Evolutionary conservation across 73 alveolate species (phyloP).

Genomic region (Loxodes magnus): DNA sequence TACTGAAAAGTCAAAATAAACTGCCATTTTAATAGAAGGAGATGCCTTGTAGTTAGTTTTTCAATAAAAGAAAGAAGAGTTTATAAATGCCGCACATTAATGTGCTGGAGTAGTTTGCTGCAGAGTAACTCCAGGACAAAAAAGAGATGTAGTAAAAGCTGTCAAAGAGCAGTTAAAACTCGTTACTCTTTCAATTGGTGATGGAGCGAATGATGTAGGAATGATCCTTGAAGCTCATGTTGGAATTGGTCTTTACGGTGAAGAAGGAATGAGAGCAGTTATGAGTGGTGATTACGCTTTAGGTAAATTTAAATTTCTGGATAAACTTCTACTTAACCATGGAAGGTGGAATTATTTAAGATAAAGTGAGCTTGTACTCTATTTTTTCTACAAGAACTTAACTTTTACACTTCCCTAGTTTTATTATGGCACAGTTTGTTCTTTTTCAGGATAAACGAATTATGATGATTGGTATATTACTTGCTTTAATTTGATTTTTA

Average conservation of each 20-base stretch:
- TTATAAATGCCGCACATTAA: slow-evolving; percentile 1
- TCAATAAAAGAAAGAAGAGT: not conserved
- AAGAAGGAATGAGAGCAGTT: slow-evolving; percentile 93
- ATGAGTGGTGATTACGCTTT: slow-evolving; percentile 80
- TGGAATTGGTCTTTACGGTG: slow-evolving; percentile 95
- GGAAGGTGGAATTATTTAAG: slow-evolving; percentile 63
- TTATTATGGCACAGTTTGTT: slow-evolving; percentile 60
- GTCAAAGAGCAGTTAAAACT: slow-evolving; percentile 53
- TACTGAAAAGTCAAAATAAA: not conserved
- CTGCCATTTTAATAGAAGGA: slow-evolving; percentile 2
- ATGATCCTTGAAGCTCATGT: slow-evolving; percentile 75
- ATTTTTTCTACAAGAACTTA: slow-evolving; percentile 79
- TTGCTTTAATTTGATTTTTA: slow-evolving; percentile 83
- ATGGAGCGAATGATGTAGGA: slow-evolving; percentile 97
- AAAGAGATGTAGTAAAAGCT: slow-evolving; percentile 82
- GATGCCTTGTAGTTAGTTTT: not conserved
- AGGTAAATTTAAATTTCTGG: slow-evolving; percentile 66
- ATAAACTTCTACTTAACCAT: slow-evolving; percentile 58
- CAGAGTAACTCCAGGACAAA: slow-evolving; percentile 82
- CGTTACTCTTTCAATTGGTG: slow-evolving; percentile 92
- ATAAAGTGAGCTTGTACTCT: slow-evolving; percentile 64
- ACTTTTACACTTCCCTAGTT: slow-evolving; percentile 85
- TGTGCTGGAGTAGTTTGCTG: slow-evolving; percentile 73
- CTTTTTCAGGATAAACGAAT: slow-evolving; percentile 69
- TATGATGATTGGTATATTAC: slow-evolving; percentile 86